phyloP scores from a whole-genome alignment of 2,329 filamentous ascomycete species.

The Monosporascus sp. region DNA sequence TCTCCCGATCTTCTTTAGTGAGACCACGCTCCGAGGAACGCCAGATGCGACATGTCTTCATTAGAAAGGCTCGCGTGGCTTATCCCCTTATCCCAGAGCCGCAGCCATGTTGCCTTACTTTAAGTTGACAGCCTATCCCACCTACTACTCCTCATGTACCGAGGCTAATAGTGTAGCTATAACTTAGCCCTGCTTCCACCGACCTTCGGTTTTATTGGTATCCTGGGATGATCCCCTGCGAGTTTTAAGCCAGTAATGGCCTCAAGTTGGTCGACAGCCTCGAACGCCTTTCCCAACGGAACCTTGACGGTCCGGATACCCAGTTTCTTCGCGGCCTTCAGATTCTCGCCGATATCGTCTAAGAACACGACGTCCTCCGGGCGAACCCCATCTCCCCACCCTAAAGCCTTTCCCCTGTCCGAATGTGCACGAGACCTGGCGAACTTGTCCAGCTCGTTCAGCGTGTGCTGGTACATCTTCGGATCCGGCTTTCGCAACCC shows the following conservation, averaged over 20 bases:
- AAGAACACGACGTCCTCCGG: conserved; percentile 75
- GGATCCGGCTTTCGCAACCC: conserved; percentile 85
- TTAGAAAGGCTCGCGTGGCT: no score
- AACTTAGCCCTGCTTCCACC: conserved; percentile 37
- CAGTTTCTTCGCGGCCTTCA: conserved; percentile 69
- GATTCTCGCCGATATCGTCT: conserved; percentile 91
- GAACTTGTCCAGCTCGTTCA: conserved; percentile 60
- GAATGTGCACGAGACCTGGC: conserved; percentile 46
- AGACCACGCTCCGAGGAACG: no score
- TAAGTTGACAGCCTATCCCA: not conserved
- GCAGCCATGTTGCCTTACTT: not conserved
- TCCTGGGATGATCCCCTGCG: conserved; percentile 48
- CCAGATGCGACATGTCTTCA: no score
- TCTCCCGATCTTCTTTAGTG: no score
- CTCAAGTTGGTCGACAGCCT: conserved; percentile 81
- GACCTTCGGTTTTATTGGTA: conserved; percentile 37
- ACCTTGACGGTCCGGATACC: conserved; percentile 87
- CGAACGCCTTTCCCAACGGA: conserved; percentile 66
- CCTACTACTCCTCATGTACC: not conserved
- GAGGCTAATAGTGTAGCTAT: conserved; percentile 16
- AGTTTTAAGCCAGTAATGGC: conserved; percentile 63
- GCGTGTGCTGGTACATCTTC: conserved; percentile 70
- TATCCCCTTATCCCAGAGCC: no score
- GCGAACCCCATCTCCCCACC: conserved; percentile 48
- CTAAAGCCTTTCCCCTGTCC: conserved; percentile 31